These are phyloP conservation scores for Trametes versicolor DNA, from an alignment of 1,284 basidiomycete species.

Conservation along the genomic window DNA sequence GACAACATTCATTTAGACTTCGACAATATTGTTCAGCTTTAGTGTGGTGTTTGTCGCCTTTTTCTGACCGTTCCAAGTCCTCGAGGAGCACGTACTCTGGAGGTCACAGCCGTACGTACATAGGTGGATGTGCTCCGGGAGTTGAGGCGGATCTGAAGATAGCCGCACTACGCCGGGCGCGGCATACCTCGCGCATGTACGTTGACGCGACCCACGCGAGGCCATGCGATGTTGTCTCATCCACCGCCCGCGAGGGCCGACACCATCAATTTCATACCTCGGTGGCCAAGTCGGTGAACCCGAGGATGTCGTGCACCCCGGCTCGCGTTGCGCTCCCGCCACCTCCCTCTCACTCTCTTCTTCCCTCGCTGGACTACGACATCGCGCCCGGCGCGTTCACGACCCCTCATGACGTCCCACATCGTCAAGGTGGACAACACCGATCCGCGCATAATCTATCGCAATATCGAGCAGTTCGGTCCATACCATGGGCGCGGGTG, in stretches of 20 bases:
- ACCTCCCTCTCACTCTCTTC: background rate
- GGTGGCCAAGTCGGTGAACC: background rate
- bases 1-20: too few species aligned
- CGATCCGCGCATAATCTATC: constrained; percentile 1
- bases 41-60: too few species aligned
- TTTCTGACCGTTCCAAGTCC: too few species aligned
- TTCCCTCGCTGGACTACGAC: background rate
- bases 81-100: too few species aligned
- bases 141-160: background rate
- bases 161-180: background rate
- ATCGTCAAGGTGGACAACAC: constrained; percentile 10
- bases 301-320: background rate
- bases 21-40: too few species aligned
- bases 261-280: background rate
- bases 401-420: constrained; percentile 2
- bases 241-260: background rate
- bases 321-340: background rate
- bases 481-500: constrained; percentile 11
- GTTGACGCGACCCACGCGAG: background rate
- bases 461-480: background rate
- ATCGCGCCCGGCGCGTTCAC: background rate
- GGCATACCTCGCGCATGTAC: background rate
- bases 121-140: too few species aligned
- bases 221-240: constrained; percentile 10
- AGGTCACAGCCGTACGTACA: too few species aligned